phyloP scores from a whole-genome alignment of 1,284 basidiomycete genomes.

The Gomphus bonarii region DNA sequence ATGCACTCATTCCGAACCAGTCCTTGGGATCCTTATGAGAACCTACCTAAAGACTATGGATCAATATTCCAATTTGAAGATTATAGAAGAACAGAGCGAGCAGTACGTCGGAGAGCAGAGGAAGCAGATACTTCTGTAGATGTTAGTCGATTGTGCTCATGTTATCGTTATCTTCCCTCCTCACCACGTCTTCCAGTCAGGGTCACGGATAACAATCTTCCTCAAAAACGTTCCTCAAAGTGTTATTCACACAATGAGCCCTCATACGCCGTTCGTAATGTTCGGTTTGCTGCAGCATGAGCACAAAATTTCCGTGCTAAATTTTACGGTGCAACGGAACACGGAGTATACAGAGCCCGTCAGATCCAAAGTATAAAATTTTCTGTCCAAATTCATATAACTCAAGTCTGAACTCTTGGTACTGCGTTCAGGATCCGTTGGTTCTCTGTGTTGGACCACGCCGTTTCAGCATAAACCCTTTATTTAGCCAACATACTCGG shows the following conservation, averaged over 20 bases:
- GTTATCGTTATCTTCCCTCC: neutral
- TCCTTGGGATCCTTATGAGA: constrained; percentile 97
- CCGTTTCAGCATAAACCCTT: constrained; percentile 73
- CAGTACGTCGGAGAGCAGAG: constrained; percentile 57
- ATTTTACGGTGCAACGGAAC: constrained; percentile 91
- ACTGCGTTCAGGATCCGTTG: constrained; percentile 60
- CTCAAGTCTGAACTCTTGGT: neutral
- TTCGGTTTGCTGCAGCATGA: constrained; percentile 91
- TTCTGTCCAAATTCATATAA: neutral
- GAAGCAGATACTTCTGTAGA: constrained; percentile 44
- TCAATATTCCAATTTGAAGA: constrained; percentile 97
- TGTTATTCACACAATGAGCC: constrained; percentile 29
- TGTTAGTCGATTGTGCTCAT: constrained; percentile 33
- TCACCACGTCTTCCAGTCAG: constrained; percentile 41
- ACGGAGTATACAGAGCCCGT: constrained; percentile 89
- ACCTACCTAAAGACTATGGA: constrained; percentile 89
- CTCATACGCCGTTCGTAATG: constrained; percentile 51
- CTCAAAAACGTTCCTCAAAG: constrained; percentile 59
- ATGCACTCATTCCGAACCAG: constrained; percentile 89
- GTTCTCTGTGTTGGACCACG: constrained; percentile 86
- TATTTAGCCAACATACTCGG: constrained; percentile 88
- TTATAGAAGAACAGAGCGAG: constrained; percentile 77
- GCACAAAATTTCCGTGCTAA: constrained; percentile 90
- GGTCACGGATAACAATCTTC: constrained; percentile 67
- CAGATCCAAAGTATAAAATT: constrained; percentile 67